Evolutionary conservation across 768 basidiomycete species (phyloP), one percentile per base, ranked within the genome.

Genomic region (Boletus reticulatus): DNA sequence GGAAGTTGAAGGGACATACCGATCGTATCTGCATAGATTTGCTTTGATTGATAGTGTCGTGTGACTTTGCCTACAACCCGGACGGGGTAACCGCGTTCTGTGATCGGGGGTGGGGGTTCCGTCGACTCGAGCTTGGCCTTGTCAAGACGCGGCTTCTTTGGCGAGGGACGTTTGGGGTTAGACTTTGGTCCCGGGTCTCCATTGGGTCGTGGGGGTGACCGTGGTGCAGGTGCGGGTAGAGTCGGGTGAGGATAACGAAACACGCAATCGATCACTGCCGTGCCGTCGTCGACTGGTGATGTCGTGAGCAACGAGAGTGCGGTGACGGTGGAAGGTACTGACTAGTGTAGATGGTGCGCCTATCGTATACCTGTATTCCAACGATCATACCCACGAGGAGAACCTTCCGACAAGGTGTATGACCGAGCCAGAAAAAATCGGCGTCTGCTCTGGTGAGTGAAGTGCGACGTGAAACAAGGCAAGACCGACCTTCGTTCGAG

Each of bases 371-470:
- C 44, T 80, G 77, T 7, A 87, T 68, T 3, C 83, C 88, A 1
- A 92, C 84, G 6, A 91, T 70, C 50, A 89, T 67, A 2, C 85
- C 90, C 17, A 85, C 76, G 3, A 90, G 64, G 37, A 73, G 68
- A 17, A 88, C 84, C 2, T 70, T 82, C 13, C 89, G 75, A 68
- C 88, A 91, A 4, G 90, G 90, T 1, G 87, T 76, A 17, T 83
- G 72, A 11, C 87, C 87, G 16, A 92, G 71, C 86, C 87, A 86
- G 67, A 78, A 90, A 59, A 84, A 88, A 53, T 89, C 85, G 38
- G 67, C 61, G 11, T 73, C 86, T 85, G 43, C 11, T 43, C 48
- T 44, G 17, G 14, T 42, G 38, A 46, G 52, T 49, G 22, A 36
- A 14, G 31, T 12, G 36, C 3, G 34, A 17, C 4, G 39, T 42